Percentiles rank a stretch among this genome's conserved stretches.
Evolutionary conservation across 805 yeast genomes (phyloP).

Genomic region (Zygosaccharomyces siamensis): DNA sequence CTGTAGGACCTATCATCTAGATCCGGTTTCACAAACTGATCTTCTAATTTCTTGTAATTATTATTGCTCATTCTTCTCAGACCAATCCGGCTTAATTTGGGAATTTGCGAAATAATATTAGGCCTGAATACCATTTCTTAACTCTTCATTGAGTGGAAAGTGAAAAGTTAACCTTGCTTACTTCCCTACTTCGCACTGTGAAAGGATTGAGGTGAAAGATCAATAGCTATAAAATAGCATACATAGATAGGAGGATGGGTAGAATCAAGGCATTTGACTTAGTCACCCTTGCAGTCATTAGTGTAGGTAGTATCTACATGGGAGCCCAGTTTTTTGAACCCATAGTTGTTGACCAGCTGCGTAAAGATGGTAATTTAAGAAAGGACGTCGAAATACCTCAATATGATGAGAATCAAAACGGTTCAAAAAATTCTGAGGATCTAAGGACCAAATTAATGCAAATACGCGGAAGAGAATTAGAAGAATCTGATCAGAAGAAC

Average conservation of each 20-base stretch:
- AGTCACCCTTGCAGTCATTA: conserved; percentile 24
- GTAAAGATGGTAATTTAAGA: conserved; percentile 61
- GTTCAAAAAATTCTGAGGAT: conserved; percentile 27
- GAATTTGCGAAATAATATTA: not conserved
- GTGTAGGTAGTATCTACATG: conserved; percentile 43
- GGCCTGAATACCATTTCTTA: not conserved
- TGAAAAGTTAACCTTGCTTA: conserved; percentile 1
- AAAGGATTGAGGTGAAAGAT: not conserved
- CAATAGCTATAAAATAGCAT: not conserved
- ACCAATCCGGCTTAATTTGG: not conserved
- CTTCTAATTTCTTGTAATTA: conserved; percentile 16
- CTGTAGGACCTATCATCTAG: conserved; percentile 75
- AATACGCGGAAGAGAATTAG: conserved; percentile 11
- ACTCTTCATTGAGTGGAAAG: not conserved
- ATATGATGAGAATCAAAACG: conserved; percentile 42
- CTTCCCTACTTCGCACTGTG: conserved; percentile 2
- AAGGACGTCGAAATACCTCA: conserved; percentile 54
- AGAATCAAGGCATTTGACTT: conserved; percentile 31
- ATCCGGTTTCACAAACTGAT: conserved; percentile 38
- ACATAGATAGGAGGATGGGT: conserved; percentile 19
- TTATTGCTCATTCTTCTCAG: conserved; percentile 6
- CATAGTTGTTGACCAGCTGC: conserved; percentile 58
- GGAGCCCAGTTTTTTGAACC: conserved; percentile 69
- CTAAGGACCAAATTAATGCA: conserved; percentile 18
- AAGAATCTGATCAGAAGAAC: conserved; percentile 9